Base-by-base conservation (phyloP, 306 rosid genomes). In the Biancaea sappan region DNA sequence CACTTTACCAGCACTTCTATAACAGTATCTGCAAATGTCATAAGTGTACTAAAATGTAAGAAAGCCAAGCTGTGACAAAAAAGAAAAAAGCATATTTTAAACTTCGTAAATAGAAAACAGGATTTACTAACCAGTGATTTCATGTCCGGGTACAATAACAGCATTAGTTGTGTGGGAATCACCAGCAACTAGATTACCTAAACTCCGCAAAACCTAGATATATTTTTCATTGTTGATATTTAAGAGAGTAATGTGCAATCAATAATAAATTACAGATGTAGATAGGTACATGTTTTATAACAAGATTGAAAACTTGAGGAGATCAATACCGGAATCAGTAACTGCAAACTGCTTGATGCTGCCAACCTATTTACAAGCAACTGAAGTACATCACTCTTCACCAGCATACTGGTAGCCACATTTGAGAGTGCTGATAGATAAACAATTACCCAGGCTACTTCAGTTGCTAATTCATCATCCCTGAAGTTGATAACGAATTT, bases 371-470 rank as follows among this genome's bases (percentile, higher is more conserved):
- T 82, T 65, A 87, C 93, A 24, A 95, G 96, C 73, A 95, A 84
- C 81, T 86, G 92, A 83, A 90, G 89, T 66, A 85, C 89, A 40
- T 88, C 94, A 8, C 87, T 86, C 91, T 90, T 88, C 88, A 87
- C 91, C 72, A 92, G 82, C 84, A 88, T 73, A 72, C 88, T 29
- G 41, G 88, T 86, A 66, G 97, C 98, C 41, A 86, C 66, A 80
- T 95, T 88, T 82, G 98, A 92, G 81, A 92, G 97, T 16, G 98
- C 97, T 12, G 98, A 92, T 16, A 95, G 90, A 85, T 95, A 95
- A 74, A 90, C 98, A 67, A 88, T 88, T 48, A 95, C 96, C 99
- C 98, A 95, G 65, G 96, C 96, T 73, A 92, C 93, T 84, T 95
- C 99, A 76, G 98, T 95, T 40, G 92, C 92, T 84, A 92, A 81